A percentile compares a stretch with the other conserved stretches of the same genome.
Evolutionary conservation across 192 early-diverging fungal species (phyloP).

Genomic region (Phycomyces blakesleeanus): DNA sequence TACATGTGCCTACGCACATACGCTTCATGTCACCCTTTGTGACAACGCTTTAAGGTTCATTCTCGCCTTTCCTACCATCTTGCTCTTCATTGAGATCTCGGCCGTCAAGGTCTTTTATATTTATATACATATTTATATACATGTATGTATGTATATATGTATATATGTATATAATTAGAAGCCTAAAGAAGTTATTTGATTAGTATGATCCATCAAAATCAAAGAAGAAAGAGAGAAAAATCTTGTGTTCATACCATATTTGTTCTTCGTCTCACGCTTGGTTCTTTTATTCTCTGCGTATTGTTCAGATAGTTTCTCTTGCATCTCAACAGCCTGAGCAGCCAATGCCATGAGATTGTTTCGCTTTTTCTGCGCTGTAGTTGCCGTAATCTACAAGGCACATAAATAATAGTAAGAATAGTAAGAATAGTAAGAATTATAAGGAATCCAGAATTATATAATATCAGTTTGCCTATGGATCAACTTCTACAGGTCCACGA

Average conservation of each 20-base stretch:
- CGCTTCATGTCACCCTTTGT: no score
- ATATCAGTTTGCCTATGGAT: constrained; percentile 5
- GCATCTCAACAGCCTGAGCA: constrained; percentile 65
- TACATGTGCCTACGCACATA: no score
- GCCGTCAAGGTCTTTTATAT: no score
- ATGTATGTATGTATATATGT: no score
- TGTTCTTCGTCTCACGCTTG: constrained; percentile 60
- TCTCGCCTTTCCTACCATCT: no score
- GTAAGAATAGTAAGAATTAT: no score
- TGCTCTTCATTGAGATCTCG: no score
- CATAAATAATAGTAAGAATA: no score
- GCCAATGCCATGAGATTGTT: constrained; percentile 80
- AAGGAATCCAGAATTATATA: no score
- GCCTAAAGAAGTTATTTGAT: constrained; percentile 9
- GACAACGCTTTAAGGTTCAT: no score
- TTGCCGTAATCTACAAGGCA: constrained; percentile 46
- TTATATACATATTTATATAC: no score
- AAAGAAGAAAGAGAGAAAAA: not conserved
- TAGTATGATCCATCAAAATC: constrained; percentile 1
- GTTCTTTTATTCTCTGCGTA: constrained; percentile 58
- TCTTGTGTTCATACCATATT: constrained; percentile 57
- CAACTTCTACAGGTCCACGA: not conserved
- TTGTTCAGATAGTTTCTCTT: constrained; percentile 55
- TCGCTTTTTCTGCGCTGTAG: constrained; percentile 60
- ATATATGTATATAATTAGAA: constrained; percentile 3